Conservation (phyloP, 805 yeast genomes). For the Sugiyamaella marilandica region DNA sequence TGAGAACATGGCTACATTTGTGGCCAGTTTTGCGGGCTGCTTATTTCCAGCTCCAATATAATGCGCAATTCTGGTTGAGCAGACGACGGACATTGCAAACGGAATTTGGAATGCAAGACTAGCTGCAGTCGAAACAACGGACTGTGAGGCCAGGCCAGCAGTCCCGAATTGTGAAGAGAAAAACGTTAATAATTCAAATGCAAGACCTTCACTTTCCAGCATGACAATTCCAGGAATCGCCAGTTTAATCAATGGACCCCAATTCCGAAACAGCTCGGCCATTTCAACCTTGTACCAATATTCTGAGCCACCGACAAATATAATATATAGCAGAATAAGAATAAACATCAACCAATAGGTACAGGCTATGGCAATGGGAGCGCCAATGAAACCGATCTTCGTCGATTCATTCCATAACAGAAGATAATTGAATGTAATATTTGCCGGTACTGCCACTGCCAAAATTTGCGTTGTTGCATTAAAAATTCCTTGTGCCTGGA, state of each 20-base stretch:
- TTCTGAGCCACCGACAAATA: constrained; percentile 35
- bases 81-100: constrained; percentile 65
- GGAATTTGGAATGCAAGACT: constrained; percentile 63
- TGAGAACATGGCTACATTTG: constrained; percentile 39
- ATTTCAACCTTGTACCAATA: constrained; percentile 34
- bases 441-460: constrained; percentile 43
- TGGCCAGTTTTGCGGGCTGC: constrained; percentile 42
- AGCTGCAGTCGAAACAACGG: constrained; percentile 62
- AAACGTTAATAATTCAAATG: constrained; percentile 64
- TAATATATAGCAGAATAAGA: constrained; percentile 32
- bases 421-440: constrained; percentile 42
- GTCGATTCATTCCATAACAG: constrained; percentile 42
- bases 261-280: constrained; percentile 42
- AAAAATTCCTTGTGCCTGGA: constrained; percentile 53
- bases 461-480: constrained; percentile 48
- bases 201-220: constrained; percentile 67
- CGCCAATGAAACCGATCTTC: constrained; percentile 48
- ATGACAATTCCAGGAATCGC: constrained; percentile 68
- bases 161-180: constrained; percentile 67
- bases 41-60: constrained; percentile 53
- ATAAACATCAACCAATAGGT: constrained; percentile 43
- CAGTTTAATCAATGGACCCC: constrained; percentile 52
- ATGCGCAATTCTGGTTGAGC: constrained; percentile 66
- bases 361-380: constrained; percentile 45
- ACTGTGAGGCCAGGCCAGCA: constrained; percentile 62